Evolutionary conservation across 106 monocot genomes (phyloP).

Genomic region (Allium cepa): DNA sequence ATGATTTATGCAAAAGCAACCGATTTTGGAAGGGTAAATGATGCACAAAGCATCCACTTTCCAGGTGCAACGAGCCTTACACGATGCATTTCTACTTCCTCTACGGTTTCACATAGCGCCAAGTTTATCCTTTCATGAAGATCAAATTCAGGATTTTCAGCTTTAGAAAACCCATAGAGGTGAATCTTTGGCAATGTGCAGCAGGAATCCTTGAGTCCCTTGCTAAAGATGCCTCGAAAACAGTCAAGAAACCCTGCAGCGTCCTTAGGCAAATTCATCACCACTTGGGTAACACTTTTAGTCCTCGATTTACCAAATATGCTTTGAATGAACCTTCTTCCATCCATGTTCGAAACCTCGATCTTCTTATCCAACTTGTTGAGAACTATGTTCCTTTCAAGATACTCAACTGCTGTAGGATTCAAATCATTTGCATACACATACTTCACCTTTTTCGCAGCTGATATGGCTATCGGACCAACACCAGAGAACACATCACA

Average conservation of each 20-base stretch:
- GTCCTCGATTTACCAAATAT: conserved; percentile 33
- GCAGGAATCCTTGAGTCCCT: conserved; percentile 8
- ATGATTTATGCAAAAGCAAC: conserved; percentile 40
- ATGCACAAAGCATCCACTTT: conserved; percentile 98
- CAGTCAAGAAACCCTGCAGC: conserved; percentile 77
- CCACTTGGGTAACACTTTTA: conserved; percentile 61
- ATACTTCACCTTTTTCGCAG: conserved; percentile 82
- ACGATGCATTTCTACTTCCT: conserved; percentile 55
- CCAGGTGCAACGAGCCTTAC: conserved; percentile 96
- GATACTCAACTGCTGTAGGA: conserved; percentile 83
- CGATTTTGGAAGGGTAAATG: conserved; percentile 53
- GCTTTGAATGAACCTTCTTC: conserved; percentile 70
- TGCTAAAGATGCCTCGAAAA: conserved; percentile 57
- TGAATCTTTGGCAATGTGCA: conserved; percentile 59
- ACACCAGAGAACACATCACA: conserved; percentile 95
- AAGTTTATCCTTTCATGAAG: conserved; percentile 86
- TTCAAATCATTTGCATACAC: conserved; percentile 99
- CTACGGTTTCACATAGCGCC: conserved; percentile 38
- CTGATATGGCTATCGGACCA: conserved; percentile 86
- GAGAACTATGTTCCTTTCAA: conserved; percentile 79
- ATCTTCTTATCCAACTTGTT: conserved; percentile 91
- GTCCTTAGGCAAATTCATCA: conserved; percentile 93
- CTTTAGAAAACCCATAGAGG: conserved; percentile 96
- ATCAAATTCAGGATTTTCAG: conserved; percentile 83
- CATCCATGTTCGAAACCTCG: conserved; percentile 96